A percentile compares a stretch with the other conserved stretches of the same genome.
Conservation (phyloP, 202 grass and related monocot genomes). For the Setaria viridis region DNA sequence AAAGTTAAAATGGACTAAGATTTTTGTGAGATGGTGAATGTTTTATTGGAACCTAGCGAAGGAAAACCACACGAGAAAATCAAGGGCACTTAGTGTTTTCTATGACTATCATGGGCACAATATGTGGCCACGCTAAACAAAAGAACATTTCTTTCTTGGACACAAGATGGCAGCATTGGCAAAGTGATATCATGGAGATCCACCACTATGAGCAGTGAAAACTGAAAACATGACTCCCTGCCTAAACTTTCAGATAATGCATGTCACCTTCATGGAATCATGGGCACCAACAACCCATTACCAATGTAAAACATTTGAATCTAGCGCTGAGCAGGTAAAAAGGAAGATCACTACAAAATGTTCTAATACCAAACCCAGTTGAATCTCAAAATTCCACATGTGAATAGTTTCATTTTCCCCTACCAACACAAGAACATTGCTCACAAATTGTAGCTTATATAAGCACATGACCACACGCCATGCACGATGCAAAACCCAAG, state of each 20-base stretch:
- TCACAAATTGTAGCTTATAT: conserved; percentile 4
- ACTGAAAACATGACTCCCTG: conserved; percentile 32
- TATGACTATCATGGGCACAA: background rate
- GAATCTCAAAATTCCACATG: conserved; percentile 3
- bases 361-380: conserved; percentile 26
- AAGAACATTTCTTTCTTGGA: too few relatives aligned
- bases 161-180: background rate
- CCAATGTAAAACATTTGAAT: conserved; percentile 27
- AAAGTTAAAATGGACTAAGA: too few relatives aligned
- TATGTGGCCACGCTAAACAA: background rate
- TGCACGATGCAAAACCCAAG: background rate
- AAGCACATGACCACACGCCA: conserved; percentile 1
- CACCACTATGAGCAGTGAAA: conserved; percentile 38
- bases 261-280: conserved; percentile 36
- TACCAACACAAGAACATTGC: conserved; percentile 29
- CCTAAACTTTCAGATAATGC: conserved; percentile 30
- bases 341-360: conserved; percentile 29
- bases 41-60: too few relatives aligned
- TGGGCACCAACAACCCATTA: conserved; percentile 48
- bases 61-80: too few relatives aligned
- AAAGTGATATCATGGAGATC: conserved; percentile 28
- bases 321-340: conserved; percentile 19
- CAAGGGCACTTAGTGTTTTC: too few relatives aligned
- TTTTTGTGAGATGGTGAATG: too few relatives aligned
- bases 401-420: background rate